Evolutionary conservation across 768 basidiomycete species (phyloP), one percentile per base, ranked within the genome.

Genomic region (Boletus rubroflammeus): DNA sequence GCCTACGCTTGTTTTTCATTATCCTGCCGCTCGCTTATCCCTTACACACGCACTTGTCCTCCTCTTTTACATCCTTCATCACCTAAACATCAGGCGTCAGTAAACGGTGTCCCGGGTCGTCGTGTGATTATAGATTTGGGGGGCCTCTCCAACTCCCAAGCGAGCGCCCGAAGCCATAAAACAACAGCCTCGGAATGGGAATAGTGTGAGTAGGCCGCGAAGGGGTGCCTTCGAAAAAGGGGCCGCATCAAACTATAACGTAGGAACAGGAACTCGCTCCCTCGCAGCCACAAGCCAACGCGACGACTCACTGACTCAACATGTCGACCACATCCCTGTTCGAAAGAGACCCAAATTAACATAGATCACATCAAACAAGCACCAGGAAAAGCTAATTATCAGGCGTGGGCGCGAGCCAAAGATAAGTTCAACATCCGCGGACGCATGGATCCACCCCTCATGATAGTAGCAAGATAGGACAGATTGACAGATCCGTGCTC

Each of bases 291-390:
- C 47, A n/a, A 39, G n/a, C 28, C 50, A 53, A 54, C 35, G 32
- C 28, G 34, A 56, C 56, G 44, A 76, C 80, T 78, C 69, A 86
- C 87, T 68, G 72, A 55, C 49, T 87, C 82, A 64, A 78, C 80
- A 69, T 90, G 88, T 54, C 62, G 62, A 10, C 88, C 88, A 57
- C 88, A 90, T 47, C 88, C 88, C 88, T 89, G 74, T 60, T 39
- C 36, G 47, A 57, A 23, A 1, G 9, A 42, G 47, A 47, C 26
- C 25, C 25, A 21, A 34, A 31, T 62, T 31, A 62, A 53, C 51
- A 58, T 34, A 23, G 4, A 48, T 32, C 43, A 45, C 28, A 40
- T 25, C 40, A 28, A 35, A 54, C 42, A 14, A 26, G 15, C 10
- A 7, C 11, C 36, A 44, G 41, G 38, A 35, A 34, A 48, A 41